These are phyloP conservation scores for Boletus edulis DNA, from an alignment of 768 basidiomycete species.

Conservation along the genomic window DNA sequence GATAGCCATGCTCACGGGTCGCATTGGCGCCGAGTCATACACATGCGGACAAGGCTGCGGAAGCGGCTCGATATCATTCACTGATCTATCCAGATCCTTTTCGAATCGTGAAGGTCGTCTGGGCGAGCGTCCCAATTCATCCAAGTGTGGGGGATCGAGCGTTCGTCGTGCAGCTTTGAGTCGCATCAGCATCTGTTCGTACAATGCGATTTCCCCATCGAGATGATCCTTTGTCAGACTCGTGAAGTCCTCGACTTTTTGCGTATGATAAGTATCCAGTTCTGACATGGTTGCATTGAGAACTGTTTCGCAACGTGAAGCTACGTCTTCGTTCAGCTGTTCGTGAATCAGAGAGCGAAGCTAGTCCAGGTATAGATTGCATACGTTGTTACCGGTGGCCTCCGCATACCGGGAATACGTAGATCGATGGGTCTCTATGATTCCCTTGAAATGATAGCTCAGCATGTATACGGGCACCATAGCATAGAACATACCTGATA, in stretches of 20 bases:
- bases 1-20: conserved; percentile 71
- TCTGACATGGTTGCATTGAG: conserved; percentile 88
- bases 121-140: conserved; percentile 46
- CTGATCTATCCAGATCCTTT: conserved; percentile 60
- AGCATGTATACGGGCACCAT: not conserved
- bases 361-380: not conserved
- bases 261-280: conserved; percentile 74
- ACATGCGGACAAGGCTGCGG: conserved; percentile 78
- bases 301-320: conserved; percentile 81
- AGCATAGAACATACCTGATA: conserved; percentile 52
- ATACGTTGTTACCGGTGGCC: conserved; percentile 36
- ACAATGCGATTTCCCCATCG: conserved; percentile 73
- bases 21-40: conserved; percentile 71
- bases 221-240: conserved; percentile 62
- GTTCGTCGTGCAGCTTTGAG: conserved; percentile 54
- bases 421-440: conserved; percentile 72
- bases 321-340: conserved; percentile 62
- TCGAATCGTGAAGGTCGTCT: conserved; percentile 74
- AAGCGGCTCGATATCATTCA: conserved; percentile 44
- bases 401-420: conserved; percentile 66
- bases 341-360: conserved; percentile 2
- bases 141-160: conserved; percentile 50
- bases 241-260: conserved; percentile 70
- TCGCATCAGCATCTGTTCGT: conserved; percentile 66
- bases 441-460: conserved; percentile 41